Percentiles rank a stretch among this genome's conserved stretches.
These are phyloP conservation scores for Xylaria cubensis DNA, from an alignment of 495 filamentous ascomycete genomes.

Conservation along the genomic window DNA sequence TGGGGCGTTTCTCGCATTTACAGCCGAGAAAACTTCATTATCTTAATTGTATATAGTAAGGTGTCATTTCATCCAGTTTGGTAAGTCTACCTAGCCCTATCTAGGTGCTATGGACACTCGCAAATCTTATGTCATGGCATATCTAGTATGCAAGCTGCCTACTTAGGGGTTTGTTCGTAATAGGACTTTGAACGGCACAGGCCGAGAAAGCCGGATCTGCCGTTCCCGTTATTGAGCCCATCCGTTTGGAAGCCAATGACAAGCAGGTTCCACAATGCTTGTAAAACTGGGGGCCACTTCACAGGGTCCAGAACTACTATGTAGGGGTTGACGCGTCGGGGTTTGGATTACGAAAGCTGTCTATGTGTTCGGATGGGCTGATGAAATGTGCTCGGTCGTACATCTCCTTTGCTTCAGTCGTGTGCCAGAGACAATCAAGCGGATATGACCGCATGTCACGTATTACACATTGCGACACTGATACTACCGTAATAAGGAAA, in stretches of 20 bases:
- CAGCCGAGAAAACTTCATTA: background rate
- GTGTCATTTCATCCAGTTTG: background rate
- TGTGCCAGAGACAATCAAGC: background rate
- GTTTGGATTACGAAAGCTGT: background rate
- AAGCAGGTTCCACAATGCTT: background rate
- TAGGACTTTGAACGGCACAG: background rate
- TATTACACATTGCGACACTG: background rate
- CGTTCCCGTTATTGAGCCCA: conserved; percentile 10
- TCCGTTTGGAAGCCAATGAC: background rate
- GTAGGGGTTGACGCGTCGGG: background rate
- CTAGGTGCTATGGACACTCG: background rate
- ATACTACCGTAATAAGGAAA: background rate
- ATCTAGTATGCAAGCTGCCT: background rate
- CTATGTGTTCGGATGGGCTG: background rate
- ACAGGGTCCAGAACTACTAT: background rate
- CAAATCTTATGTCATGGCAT: background rate
- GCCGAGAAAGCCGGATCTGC: conserved; percentile 7
- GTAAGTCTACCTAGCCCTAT: background rate
- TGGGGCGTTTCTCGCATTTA: background rate
- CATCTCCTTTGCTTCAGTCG: background rate
- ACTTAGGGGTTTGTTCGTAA: background rate
- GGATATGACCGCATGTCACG: background rate
- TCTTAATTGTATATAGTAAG: background rate
- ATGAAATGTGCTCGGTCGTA: background rate
- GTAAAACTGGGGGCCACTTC: background rate